Base-by-base conservation (phyloP, 257 asterid genomes). In the Prunella vulgaris region DNA sequence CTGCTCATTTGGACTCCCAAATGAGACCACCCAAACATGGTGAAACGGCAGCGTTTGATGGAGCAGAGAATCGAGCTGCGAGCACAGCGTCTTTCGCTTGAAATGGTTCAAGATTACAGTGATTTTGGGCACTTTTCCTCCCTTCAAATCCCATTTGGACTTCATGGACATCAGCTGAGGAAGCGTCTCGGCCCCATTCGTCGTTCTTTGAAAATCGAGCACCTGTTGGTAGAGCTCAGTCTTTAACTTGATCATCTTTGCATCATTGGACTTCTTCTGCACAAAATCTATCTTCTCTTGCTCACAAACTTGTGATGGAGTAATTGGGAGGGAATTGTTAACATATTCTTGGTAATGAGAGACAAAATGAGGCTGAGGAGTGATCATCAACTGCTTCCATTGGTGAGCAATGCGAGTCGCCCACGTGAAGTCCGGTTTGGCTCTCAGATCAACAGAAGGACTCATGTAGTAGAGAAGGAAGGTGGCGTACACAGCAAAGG, bases 401-500 rank as follows among this genome's bases (percentile, higher is more conserved):
- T 90, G 90, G 12, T 77, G 78, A 0, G 97, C 96, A 0, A 93
- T 81, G 3, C 76, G 83, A 0, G 86, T 77, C 1, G 95, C 96
- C 96, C 96, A 90, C 5, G 87, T 17, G 77, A 90, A 88, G 54
- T 93, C 96, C 0, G 98, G 97, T 42, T 81, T 88, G 25, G 82
- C 8, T 3, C 81, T 73, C 22, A 93, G 59, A 25, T 94, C 99
- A 1, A 92, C 25, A 0, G 93, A 24, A 9, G 98, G 97, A 66
- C 95, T 86, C 92, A 92, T 84, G 83, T 74, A 86, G 52, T 90
- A 90, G 64, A 94, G 80, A 24, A 94, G 79, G 69, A 87, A 87
- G 0, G 99, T 91, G 1, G 95, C 99, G 69, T 94, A 94, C 22
- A 89, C 75, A n/a, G 99, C 99, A 32, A 94, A 94, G 1, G 84